Conservation (phyloP, 768 basidiomycete species). For the Boletus pseudopeckii region DNA sequence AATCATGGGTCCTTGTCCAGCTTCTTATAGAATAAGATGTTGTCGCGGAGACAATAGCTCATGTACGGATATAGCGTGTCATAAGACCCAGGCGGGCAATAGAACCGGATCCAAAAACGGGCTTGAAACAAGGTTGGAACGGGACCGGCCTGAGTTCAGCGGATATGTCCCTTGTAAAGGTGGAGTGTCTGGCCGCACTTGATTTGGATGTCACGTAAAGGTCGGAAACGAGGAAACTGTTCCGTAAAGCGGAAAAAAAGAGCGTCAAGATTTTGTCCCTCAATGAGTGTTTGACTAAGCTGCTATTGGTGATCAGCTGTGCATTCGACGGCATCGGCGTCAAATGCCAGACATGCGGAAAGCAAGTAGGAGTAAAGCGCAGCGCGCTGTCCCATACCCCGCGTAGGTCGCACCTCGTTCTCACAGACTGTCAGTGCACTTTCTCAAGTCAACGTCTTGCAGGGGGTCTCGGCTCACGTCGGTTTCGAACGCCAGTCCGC, state of each 20-base stretch:
- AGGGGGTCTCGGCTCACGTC: not conserved
- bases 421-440: not conserved
- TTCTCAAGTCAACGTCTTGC: not conserved
- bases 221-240: not conserved
- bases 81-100: not conserved
- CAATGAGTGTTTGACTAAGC: not conserved
- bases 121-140: not conserved
- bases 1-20: not conserved
- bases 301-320: not conserved
- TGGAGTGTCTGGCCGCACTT: too few relatives aligned
- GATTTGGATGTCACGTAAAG: not conserved
- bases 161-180: not conserved
- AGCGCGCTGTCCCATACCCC: too few relatives aligned
- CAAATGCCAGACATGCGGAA: not conserved
- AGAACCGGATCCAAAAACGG: not conserved
- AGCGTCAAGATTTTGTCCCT: not conserved
- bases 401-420: too few relatives aligned
- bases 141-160: not conserved
- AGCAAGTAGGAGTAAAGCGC: too few relatives aligned
- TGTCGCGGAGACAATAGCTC: not conserved
- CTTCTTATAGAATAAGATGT: conserved; percentile 7
- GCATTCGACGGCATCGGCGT: not conserved
- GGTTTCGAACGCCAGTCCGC: too few relatives aligned
- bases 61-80: not conserved
- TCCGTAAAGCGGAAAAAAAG: not conserved